These are phyloP conservation scores for Suhomyces taliae DNA, from an alignment of 1,139 yeast genomes.

Conservation along the genomic window DNA sequence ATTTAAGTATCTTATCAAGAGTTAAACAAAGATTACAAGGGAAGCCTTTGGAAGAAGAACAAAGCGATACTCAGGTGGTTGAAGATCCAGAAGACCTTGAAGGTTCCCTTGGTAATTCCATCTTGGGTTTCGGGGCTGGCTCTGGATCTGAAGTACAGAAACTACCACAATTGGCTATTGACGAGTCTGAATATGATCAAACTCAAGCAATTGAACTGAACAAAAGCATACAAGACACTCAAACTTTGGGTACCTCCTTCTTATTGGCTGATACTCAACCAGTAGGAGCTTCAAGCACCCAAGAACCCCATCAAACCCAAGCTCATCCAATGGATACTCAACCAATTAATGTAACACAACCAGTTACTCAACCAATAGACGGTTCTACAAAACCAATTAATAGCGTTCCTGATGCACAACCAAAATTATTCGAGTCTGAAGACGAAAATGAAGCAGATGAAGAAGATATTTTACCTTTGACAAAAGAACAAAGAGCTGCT, in stretches of 20 bases:
- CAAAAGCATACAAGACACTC: not conserved
- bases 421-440: slow-evolving; percentile 2
- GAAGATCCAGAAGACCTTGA: slow-evolving; percentile 2
- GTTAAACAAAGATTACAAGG: slow-evolving; percentile 20
- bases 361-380: not conserved
- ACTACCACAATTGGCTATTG: slow-evolving; percentile 33
- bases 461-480: slow-evolving; percentile 12
- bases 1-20: slow-evolving; percentile 17
- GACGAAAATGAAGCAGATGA: not conserved
- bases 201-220: not conserved
- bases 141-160: slow-evolving; percentile 13
- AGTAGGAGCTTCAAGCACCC: not conserved
- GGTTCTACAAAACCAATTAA: not conserved
- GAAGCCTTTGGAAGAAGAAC: slow-evolving; percentile 1
- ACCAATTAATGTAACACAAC: slow-evolving; percentile 1
- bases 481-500: slow-evolving; percentile 23
- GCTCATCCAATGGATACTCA: not conserved
- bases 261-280: slow-evolving; percentile 1
- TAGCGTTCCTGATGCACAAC: slow-evolving; percentile 4
- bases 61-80: not conserved
- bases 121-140: slow-evolving; percentile 13
- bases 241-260: not conserved
- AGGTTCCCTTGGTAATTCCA: slow-evolving; percentile 12
- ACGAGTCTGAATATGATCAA: slow-evolving; percentile 22
- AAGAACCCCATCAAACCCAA: not conserved